Conservation (phyloP, 1,284 basidiomycete species). For the Malassezia furfur region DNA sequence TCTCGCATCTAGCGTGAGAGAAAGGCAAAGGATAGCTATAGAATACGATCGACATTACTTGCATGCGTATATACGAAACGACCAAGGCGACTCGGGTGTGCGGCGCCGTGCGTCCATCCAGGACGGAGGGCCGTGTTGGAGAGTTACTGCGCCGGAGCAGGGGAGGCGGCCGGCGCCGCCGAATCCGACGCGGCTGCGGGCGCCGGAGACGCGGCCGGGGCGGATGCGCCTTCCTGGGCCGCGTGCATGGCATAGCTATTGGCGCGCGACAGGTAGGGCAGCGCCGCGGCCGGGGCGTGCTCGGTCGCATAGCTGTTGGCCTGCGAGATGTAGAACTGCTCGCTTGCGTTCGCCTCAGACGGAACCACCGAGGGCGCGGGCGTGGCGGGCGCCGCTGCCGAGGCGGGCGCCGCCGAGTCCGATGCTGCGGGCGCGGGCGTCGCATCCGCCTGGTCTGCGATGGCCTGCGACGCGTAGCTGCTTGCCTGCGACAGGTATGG, state of each 20-base stretch:
- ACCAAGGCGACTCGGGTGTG: too few species aligned
- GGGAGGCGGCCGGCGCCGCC: too few species aligned
- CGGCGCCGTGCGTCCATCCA: too few species aligned
- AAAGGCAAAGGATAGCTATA: not conserved
- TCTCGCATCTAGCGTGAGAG: not conserved
- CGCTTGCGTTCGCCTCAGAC: not conserved
- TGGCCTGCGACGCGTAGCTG: constrained; percentile 1
- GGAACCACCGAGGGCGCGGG: not conserved
- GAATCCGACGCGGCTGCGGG: too few species aligned
- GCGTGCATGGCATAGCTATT: constrained; percentile 1
- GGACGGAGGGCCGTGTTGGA: too few species aligned
- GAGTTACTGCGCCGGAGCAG: too few species aligned
- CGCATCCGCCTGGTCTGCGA: not conserved
- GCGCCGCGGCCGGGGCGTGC: not conserved
- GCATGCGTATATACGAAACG: too few species aligned
- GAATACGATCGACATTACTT: too few species aligned
- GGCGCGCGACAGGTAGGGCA: not conserved
- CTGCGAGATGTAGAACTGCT: not conserved
- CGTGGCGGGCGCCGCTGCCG: not conserved
- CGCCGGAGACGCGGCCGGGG: too few species aligned
- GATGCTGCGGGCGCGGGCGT: not conserved
- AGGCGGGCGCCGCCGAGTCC: not conserved
- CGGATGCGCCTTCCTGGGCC: too few species aligned
- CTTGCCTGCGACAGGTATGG: not conserved
- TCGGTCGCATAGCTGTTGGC: constrained; percentile 2